These are phyloP conservation scores for Neurospora pannonica DNA, from an alignment of 495 filamentous ascomycete species.

Conservation along the genomic window DNA sequence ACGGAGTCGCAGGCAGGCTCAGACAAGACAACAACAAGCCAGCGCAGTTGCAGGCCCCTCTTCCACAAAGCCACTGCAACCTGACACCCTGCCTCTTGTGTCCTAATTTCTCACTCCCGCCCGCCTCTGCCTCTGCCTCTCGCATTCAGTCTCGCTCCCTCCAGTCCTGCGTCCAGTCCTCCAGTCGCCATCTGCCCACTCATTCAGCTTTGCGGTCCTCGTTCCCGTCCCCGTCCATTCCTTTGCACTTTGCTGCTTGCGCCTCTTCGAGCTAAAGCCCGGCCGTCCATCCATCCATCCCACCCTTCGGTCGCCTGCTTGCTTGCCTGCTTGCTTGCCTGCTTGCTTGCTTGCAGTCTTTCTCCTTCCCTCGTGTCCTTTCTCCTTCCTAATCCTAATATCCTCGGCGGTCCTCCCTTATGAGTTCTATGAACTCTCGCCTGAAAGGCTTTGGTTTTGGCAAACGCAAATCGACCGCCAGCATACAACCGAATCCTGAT, in stretches of 20 bases:
- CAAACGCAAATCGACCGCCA: slow-evolving; percentile 45
- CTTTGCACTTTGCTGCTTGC: not conserved
- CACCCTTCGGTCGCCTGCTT: slow-evolving; percentile 9
- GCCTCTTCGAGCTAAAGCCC: slow-evolving; percentile 3
- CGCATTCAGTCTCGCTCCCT: not conserved
- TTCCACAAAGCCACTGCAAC: slow-evolving; percentile 3
- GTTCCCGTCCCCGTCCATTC: not conserved
- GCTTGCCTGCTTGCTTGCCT: slow-evolving; percentile 6
- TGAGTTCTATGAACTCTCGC: slow-evolving; percentile 54
- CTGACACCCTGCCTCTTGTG: slow-evolving; percentile 3
- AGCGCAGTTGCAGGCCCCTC: slow-evolving; percentile 1
- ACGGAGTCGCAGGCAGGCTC: not conserved
- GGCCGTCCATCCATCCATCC: slow-evolving; percentile 11
- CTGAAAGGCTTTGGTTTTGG: slow-evolving; percentile 51
- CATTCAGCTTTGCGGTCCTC: not conserved
- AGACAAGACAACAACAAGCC: not conserved
- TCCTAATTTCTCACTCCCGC: slow-evolving; percentile 15
- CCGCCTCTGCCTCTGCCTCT: slow-evolving; percentile 5
- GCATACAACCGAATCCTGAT: slow-evolving; percentile 24
- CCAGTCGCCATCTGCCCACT: not conserved
- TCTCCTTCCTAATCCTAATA: slow-evolving; percentile 5
- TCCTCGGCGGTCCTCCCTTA: slow-evolving; percentile 29
- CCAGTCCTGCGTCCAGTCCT: slow-evolving; percentile 3
- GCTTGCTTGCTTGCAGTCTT: slow-evolving; percentile 6
- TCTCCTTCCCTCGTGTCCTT: slow-evolving; percentile 17